Evolutionary conservation across 306 rosid genomes (phyloP).

Genomic region (Medicago lupulina): DNA sequence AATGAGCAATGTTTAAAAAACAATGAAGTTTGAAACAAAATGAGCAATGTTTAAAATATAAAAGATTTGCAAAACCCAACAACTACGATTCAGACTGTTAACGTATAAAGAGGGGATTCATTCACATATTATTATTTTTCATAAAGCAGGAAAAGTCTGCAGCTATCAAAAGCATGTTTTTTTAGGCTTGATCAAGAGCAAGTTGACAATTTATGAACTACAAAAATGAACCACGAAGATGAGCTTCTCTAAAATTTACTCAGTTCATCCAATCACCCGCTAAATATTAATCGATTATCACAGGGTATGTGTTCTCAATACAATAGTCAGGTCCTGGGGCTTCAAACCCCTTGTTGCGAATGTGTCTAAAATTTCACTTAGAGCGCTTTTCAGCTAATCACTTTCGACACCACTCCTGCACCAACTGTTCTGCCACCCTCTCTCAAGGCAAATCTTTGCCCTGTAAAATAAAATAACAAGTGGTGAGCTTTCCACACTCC

Average conservation of each 20-base stretch:
- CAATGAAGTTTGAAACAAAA: background rate
- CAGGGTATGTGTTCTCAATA: constrained; percentile 49
- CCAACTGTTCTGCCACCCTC: constrained; percentile 99
- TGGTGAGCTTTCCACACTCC: constrained; percentile 1
- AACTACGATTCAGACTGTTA: constrained; percentile 14
- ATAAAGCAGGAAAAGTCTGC: constrained; percentile 43
- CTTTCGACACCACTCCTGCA: constrained; percentile 98
- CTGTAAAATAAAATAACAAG: constrained; percentile 53
- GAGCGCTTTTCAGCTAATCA: constrained; percentile 54
- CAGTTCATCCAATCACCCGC: constrained; percentile 45
- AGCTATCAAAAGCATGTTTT: constrained; percentile 35
- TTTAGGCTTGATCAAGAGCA: constrained; percentile 20
- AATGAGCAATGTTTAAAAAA: background rate
- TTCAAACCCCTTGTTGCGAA: constrained; percentile 38
- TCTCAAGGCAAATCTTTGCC: constrained; percentile 99
- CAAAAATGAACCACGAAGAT: constrained; percentile 48
- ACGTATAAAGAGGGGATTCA: constrained; percentile 41
- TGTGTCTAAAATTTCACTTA: constrained; percentile 37
- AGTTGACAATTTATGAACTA: constrained; percentile 50
- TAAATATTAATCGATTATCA: constrained; percentile 45
- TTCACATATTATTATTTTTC: constrained; percentile 57
- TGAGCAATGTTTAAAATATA: background rate
- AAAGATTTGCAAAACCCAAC: constrained; percentile 20
- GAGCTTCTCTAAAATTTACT: constrained; percentile 49
- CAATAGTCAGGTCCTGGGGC: constrained; percentile 33